These are phyloP conservation scores for Blastocystis sp. DNA, from an alignment of 352 stramenopile genomes.

Conservation along the genomic window DNA sequence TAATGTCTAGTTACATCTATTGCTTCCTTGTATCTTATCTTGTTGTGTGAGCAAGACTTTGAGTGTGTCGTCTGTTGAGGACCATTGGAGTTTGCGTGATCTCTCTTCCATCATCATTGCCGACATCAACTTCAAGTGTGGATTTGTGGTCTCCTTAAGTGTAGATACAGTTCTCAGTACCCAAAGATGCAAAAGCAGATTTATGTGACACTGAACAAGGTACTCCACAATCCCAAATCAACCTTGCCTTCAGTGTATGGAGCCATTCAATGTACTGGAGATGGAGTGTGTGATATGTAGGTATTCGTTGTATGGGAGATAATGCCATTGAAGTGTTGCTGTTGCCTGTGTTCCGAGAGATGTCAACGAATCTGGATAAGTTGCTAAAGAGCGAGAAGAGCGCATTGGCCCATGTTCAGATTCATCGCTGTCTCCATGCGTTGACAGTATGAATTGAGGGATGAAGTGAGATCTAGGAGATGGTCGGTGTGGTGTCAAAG, in stretches of 20 bases:
- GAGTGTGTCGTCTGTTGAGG: not conserved
- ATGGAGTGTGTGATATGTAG: not conserved
- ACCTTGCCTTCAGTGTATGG: constrained; percentile 25
- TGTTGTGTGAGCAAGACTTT: constrained; percentile 24
- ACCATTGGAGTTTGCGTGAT: constrained; percentile 21
- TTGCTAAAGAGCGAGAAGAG: not conserved
- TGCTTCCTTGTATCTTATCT: constrained; percentile 34
- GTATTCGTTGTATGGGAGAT: not conserved
- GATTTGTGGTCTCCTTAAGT: too few species aligned
- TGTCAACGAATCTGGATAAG: not conserved
- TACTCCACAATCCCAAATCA: constrained; percentile 16
- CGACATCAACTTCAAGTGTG: not conserved
- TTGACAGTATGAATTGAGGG: not conserved
- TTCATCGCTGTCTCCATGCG: constrained; percentile 19
- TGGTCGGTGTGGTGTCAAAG: not conserved
- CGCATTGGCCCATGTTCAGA: constrained; percentile 11
- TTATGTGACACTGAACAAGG: constrained; percentile 16
- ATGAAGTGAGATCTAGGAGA: not conserved
- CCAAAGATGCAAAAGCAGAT: constrained; percentile 44
- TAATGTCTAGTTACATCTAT: constrained; percentile 3
- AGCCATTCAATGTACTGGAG: not conserved
- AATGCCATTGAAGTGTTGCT: not conserved
- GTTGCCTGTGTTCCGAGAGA: not conserved
- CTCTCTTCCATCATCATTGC: not conserved
- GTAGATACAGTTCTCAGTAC: constrained; percentile 18